Base-by-base conservation (phyloP, 2,329 filamentous ascomycete species). In the Berkeleyomyces rouxiae region DNA sequence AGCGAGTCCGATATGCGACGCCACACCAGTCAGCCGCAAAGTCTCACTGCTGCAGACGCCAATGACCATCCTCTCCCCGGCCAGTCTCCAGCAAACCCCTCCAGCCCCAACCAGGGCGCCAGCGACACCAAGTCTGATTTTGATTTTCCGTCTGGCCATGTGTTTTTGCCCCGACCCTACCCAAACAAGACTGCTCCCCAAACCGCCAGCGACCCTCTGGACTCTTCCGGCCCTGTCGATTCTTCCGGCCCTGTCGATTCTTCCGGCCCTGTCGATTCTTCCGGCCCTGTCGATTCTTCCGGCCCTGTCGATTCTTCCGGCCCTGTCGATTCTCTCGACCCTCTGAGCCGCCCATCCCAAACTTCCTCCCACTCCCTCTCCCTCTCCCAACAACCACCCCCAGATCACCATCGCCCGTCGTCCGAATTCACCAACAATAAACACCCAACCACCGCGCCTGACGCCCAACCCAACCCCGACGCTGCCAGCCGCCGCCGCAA, bases 1-100 rank as follows among this genome's bases (percentile, higher is more conserved):
- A 82, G 78, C 76, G 80, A 83, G 70, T 76, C 75, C 66, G 79
- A 83, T 67, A 81, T 80, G 74, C 78, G 79, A 70, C 78, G 78
- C 61, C 79, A 79, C 68, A 77, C 76, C 61, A 61, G 68, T 67
- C 46, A 67, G 69, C 70, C 36, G 66, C 69, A 44, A 65, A 67
- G 57, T 67, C 69, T 57, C 67, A 65, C 65, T 64, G 66, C 64
- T 65, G 66, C 62, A 65, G 67, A 39, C 63, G 65, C 37, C 57
- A 67, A 43, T 53, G 33, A 66, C 61, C 59, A 47, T 44, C 61
- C 36, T 47, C 58, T 61, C 44, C 60, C 40, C 43, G 58, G 60
- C 49, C 61, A 55, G 31, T 36, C 39, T 13, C 33, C 31, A 49
- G 62, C 16, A 46, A 62, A 59, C 53, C 51, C 16, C 64, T 59